Conservation (phyloP, 1,139 yeast genomes). For the Blastobotrys ciferrii region DNA sequence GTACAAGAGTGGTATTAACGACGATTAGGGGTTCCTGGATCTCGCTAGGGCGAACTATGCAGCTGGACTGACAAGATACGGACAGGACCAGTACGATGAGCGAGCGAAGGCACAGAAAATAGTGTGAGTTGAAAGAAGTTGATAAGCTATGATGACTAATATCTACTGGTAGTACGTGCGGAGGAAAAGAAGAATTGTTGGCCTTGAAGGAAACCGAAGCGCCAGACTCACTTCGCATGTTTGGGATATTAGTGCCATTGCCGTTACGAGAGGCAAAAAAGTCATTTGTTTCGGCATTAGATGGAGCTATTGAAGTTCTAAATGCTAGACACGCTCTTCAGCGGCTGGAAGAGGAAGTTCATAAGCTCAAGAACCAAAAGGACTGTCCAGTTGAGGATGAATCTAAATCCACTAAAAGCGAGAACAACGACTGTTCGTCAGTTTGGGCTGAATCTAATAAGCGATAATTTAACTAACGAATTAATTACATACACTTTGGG, state of each 20-base stretch:
- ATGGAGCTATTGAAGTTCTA: constrained; percentile 33
- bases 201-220: neutral
- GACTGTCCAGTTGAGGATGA: neutral
- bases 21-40: constrained; percentile 31
- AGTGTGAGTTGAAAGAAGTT: constrained; percentile 13
- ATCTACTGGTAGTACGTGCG: constrained; percentile 1
- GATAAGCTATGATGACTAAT: neutral
- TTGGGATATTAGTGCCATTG: constrained; percentile 50
- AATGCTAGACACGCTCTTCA: constrained; percentile 28
- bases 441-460: no score
- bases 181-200: neutral
- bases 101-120: constrained; percentile 28
- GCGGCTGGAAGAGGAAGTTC: constrained; percentile 15
- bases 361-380: neutral
- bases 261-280: constrained; percentile 45
- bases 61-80: constrained; percentile 25
- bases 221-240: constrained; percentile 48
- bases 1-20: neutral
- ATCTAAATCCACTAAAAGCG: neutral
- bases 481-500: no score
- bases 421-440: no score
- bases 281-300: constrained; percentile 39
- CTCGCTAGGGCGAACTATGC: constrained; percentile 36
- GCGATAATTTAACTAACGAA: no score
- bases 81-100: constrained; percentile 35